Percentiles rank a stretch among this genome's conserved stretches.
Conservation (phyloP, 192 early-diverging fungal genomes). For the Backusella macrospora region DNA sequence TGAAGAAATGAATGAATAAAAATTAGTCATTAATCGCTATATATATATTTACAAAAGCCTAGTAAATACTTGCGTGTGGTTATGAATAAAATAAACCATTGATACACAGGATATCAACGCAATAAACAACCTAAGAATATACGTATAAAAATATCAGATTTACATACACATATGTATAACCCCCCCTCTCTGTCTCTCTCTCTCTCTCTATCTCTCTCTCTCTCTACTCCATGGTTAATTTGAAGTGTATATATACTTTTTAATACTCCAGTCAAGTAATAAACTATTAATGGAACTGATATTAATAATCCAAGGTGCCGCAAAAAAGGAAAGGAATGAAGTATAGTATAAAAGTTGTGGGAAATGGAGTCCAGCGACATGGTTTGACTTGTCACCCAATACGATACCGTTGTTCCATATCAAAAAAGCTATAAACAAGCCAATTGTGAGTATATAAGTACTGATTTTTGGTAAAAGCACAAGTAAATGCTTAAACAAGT, state of each 20-base stretch:
- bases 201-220: no score
- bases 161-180: no score
- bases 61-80: conserved; percentile 54
- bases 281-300: not conserved
- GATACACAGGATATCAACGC: not conserved
- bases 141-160: not conserved
- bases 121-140: not conserved
- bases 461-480: conserved; percentile 35
- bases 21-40: not conserved
- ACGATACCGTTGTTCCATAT: conserved; percentile 83
- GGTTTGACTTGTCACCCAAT: conserved; percentile 85
- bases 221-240: no score
- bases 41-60: not conserved
- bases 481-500: conserved; percentile 22
- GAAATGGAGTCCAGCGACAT: conserved; percentile 75
- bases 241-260: conserved; percentile 4
- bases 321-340: conserved; percentile 56
- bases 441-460: conserved; percentile 54
- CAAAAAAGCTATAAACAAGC: conserved; percentile 69
- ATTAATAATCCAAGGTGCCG: conserved; percentile 47
- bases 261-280: not conserved
- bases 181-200: no score
- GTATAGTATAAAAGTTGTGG: conserved; percentile 89
- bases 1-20: conserved; percentile 33
- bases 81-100: conserved; percentile 48